Percentiles rank a stretch among this genome's conserved stretches.
Evolutionary conservation across 108 stramenopile species (phyloP).

Genomic region (Fragilariopsis cylindrus): DNA sequence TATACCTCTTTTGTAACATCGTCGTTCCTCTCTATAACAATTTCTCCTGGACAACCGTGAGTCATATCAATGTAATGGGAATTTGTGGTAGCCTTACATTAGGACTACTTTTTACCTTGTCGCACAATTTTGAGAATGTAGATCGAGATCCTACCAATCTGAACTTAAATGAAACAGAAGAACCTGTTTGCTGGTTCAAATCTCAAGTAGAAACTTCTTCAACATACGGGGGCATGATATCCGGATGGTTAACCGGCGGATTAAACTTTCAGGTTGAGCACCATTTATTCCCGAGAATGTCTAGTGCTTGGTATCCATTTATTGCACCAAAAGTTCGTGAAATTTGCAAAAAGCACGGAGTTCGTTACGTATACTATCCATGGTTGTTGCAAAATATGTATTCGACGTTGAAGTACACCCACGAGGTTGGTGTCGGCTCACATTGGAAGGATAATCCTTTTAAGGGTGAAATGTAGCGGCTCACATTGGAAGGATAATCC

Average conservation of each 20-base stretch:
- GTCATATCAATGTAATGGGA: constrained; percentile 78
- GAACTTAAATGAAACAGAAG: constrained; percentile 47
- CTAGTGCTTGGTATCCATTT: constrained; percentile 93
- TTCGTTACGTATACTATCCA: constrained; percentile 88
- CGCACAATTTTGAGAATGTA: constrained; percentile 92
- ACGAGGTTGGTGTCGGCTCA: constrained; percentile 71
- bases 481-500: constrained; percentile 57
- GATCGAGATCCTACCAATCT: constrained; percentile 78
- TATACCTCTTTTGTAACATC: constrained; percentile 71
- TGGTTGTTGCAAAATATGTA: constrained; percentile 79
- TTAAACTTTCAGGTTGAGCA: constrained; percentile 96
- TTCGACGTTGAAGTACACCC: constrained; percentile 81
- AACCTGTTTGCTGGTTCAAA: constrained; percentile 88
- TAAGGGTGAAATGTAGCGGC: constrained; percentile 43
- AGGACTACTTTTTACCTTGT: constrained; percentile 81
- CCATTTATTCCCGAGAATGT: constrained; percentile 93
- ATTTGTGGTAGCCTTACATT: constrained; percentile 70
- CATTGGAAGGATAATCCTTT: constrained; percentile 61
- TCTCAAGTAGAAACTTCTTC: constrained; percentile 88
- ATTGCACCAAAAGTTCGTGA: constrained; percentile 95
- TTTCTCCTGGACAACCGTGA: constrained; percentile 33
- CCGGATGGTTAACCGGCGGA: constrained; percentile 86
- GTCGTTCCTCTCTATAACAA: constrained; percentile 69
- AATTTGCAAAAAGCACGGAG: constrained; percentile 91
- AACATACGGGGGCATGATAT: constrained; percentile 87